Base-by-base conservation (phyloP, 148 eudicot species). In the Fagopyrum esculentum region DNA sequence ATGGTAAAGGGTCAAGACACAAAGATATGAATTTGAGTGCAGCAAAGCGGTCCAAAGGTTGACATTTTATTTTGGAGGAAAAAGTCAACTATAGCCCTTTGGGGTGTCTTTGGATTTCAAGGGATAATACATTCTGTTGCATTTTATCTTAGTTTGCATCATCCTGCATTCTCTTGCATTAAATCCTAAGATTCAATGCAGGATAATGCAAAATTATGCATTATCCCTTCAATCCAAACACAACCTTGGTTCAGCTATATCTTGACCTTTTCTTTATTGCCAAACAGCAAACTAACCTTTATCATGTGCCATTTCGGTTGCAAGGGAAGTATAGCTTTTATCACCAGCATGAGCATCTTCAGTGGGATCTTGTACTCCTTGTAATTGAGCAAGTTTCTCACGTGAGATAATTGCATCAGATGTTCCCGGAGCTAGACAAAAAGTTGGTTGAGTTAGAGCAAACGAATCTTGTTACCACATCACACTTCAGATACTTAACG, bases 401-500 rank as follows among this genome's bases (percentile, higher is more conserved):
- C 79, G 85, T 47, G 98, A 90, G 76, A 93, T 86, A 47, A 90
- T 84, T n/a, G 89, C 83, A 74, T 77, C 84, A 35, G 92, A 85
- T 52, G 81, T 56, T 76, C 83, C 78, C 52, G 88, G 86, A 85
- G 96, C 96, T 90, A 79, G 66, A 87, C 74, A 72, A 17, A 35
- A 47, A 63, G 9, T 29, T 44, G 66, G 29, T 79, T 16, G 60
- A 47, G 77, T 44, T 15, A 46, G 15, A 17, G 5, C 6, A 45
- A 61, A 68, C 35, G 70, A 64, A 64, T 7, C 30, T 19, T 57
- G 10, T 84, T 83, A 90, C 97, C 80, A 35, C 40, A 35, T 1
- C 3, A 35, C 40, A 1, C 40, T 35, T 35, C 40, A 35, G 2
- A 35, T 35, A 35, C 3, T 35, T 9, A 6, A 1, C 50, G 4